Conservation (phyloP, 352 stramenopile species). For the Globisporangium uncinulatum region DNA sequence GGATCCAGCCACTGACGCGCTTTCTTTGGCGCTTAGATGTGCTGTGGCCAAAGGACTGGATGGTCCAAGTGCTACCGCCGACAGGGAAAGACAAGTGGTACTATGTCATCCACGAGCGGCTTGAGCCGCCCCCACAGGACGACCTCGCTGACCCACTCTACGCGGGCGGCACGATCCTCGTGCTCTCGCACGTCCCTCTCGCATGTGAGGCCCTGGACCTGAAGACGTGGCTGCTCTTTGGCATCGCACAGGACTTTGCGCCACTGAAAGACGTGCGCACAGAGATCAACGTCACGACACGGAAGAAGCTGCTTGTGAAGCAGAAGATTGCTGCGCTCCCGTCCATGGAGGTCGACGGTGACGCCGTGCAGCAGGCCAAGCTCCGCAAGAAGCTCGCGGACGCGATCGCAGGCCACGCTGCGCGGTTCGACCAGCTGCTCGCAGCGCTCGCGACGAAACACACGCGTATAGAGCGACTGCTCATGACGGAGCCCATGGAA, state of each 20-base stretch:
- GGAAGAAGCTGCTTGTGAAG: constrained; percentile 44
- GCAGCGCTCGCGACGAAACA: constrained; percentile 19
- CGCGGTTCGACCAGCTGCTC: constrained; percentile 44
- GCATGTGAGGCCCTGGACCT: constrained; percentile 49
- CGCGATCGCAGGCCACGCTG: constrained; percentile 25
- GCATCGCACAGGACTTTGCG: constrained; percentile 49
- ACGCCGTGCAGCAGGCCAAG: constrained; percentile 38
- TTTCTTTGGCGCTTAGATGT: constrained; percentile 30
- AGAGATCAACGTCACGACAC: constrained; percentile 23
- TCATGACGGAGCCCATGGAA: constrained; percentile 57
- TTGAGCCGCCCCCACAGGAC: constrained; percentile 52
- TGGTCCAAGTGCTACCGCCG: constrained; percentile 46
- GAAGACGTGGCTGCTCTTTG: constrained; percentile 52
- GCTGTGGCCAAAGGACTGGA: constrained; percentile 72
- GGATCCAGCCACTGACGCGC: neutral
- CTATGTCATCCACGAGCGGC: constrained; percentile 63
- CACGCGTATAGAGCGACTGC: constrained; percentile 34
- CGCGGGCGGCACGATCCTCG: constrained; percentile 36
- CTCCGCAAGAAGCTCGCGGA: constrained; percentile 51
- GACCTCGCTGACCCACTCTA: constrained; percentile 57
- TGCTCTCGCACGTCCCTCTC: constrained; percentile 50
- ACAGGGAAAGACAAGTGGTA: constrained; percentile 51
- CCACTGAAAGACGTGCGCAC: constrained; percentile 32
- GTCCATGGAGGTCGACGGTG: constrained; percentile 37
- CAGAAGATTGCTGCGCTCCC: constrained; percentile 48